phyloP scores from a whole-genome alignment of 1,139 yeast genomes.

The Candida pseudoviswanathii region DNA sequence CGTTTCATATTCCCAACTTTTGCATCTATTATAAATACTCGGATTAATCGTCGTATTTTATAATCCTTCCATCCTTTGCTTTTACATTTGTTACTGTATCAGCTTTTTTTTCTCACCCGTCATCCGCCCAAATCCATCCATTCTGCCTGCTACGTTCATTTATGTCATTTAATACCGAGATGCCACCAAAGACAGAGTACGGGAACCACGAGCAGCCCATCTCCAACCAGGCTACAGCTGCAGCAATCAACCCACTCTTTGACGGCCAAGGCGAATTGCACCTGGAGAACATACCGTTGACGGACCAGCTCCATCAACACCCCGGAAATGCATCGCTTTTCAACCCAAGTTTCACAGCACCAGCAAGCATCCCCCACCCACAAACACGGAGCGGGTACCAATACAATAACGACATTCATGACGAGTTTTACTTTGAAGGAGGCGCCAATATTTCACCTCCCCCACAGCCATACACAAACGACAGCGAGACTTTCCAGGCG shows the following conservation, averaged over 20 bases:
- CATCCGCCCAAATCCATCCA: no score
- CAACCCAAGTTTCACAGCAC: background rate
- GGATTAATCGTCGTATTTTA: background rate
- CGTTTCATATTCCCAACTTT: background rate
- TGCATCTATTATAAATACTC: background rate
- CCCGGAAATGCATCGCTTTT: background rate
- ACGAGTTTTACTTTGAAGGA: constrained; percentile 4
- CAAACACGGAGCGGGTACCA: constrained; percentile 1
- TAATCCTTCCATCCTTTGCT: background rate
- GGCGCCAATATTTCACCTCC: constrained; percentile 6
- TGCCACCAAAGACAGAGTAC: constrained; percentile 7
- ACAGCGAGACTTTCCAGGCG: background rate
- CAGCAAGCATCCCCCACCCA: background rate
- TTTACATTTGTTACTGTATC: background rate
- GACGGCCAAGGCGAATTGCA: constrained; percentile 16
- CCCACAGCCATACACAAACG: constrained; percentile 3
- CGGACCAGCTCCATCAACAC: constrained; percentile 10
- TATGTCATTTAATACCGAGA: constrained; percentile 10
- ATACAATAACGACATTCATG: constrained; percentile 4
- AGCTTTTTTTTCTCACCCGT: no score
- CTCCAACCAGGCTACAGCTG: background rate
- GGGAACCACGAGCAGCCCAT: constrained; percentile 7
- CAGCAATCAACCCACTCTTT: constrained; percentile 3
- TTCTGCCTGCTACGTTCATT: background rate
- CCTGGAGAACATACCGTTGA: constrained; percentile 15